Conservation (phyloP, 805 yeast genomes). For the Phaffomyces opuntiae region DNA sequence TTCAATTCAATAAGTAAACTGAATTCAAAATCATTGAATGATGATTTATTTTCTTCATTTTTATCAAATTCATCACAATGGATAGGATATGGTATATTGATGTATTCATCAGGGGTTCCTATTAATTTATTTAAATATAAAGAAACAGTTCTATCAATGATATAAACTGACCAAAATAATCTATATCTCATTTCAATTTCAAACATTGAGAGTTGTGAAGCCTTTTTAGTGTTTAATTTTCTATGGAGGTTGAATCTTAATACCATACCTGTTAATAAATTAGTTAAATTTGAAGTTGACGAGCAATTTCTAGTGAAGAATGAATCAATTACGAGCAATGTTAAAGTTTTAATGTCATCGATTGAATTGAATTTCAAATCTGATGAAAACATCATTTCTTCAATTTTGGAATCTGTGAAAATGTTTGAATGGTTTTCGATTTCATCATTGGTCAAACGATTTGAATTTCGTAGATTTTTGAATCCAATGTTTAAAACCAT, state of each 20-base stretch:
- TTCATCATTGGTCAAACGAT: conserved; percentile 8
- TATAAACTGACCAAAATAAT: conserved; percentile 43
- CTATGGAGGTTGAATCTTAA: conserved; percentile 43
- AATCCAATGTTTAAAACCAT: conserved; percentile 17
- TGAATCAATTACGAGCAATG: conserved; percentile 45
- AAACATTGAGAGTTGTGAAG: conserved; percentile 19
- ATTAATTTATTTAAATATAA: conserved; percentile 46
- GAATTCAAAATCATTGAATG: conserved; percentile 30
- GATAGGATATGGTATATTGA: conserved; percentile 39
- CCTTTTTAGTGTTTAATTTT: conserved; percentile 19
- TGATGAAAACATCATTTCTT: conserved; percentile 9
- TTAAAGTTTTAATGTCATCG: conserved; percentile 36
- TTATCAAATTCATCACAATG: conserved; percentile 24
- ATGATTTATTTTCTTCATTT: not conserved
- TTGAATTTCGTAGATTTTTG: conserved; percentile 11
- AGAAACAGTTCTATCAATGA: conserved; percentile 42
- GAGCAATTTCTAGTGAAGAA: conserved; percentile 48
- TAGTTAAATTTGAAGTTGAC: conserved; percentile 46
- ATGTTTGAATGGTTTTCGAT: conserved; percentile 6
- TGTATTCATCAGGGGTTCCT: conserved; percentile 43
- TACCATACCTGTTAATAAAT: conserved; percentile 39
- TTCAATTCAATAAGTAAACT: conserved; percentile 39
- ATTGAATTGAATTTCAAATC: conserved; percentile 30
- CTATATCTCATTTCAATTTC: conserved; percentile 34
- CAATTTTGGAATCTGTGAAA: conserved; percentile 6